Base-by-base conservation (phyloP, 2,329 filamentous ascomycete genomes). In the Fusarium heterosporum region DNA sequence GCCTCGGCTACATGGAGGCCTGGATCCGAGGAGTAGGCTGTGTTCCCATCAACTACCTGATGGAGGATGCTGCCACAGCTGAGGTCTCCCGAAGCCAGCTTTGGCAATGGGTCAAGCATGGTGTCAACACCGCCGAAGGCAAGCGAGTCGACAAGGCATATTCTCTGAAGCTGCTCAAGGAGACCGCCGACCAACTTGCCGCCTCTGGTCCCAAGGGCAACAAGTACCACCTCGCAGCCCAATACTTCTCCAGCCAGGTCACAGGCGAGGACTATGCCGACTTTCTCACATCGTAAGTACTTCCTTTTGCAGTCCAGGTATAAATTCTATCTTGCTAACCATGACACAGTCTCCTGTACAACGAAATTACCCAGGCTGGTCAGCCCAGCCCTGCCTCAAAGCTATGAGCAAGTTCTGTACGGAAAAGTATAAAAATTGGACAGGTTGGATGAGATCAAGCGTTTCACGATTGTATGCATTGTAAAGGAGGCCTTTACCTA, bases 241-340 rank as follows among this genome's bases (percentile, higher is more conserved):
- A 97, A 80, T 98, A 98, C 82, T 97, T 98, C 76, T 89, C 92
- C 32, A 84, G 88, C 43, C 96, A 99, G 84, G 91, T 98, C 58
- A 98, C 95, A 4, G 96, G 96, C 56, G 96, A 98, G 84, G 94
- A 97, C 72, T 98, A 98, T 78, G 93, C 94, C 13, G 96, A 99
- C 79, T 98, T 98, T 83, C 81, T 99, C 83, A 97, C 93, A 9
- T 82, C 83, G 89, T 93, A 83, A 85, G 90, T 82, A 55, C 41
- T 52, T 13, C 38, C 38, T 26, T 11, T 17, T 28, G 28, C 16
- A 25, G 36, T 42, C 7, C 38, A 30, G 13, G 7, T 29, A 7
- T 46, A 43, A 9, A 41, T 32, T 19, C 7, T 28, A 40, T 10
- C 17, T 30, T 22, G 47, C 53, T 67, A 38, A 66, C 38, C n/a